Conservation (phyloP, 1,284 basidiomycete species). For the Ceratobasidium theobromae region DNA sequence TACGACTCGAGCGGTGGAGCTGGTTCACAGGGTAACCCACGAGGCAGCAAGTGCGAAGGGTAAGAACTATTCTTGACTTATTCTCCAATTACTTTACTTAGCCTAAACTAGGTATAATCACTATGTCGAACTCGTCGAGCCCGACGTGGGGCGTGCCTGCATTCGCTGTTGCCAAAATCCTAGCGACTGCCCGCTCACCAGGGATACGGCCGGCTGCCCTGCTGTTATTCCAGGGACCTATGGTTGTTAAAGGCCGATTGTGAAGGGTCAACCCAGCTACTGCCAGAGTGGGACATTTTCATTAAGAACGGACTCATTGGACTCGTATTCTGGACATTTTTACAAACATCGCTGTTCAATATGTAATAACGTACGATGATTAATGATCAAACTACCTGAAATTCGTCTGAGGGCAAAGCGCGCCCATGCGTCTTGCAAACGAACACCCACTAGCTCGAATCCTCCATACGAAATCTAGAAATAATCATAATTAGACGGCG, state of each 20-base stretch:
- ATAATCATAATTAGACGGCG: too few species aligned
- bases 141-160: conserved; percentile 38
- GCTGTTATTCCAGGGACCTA: conserved; percentile 36
- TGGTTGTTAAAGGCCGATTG: conserved; percentile 4
- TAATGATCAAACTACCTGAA: background rate
- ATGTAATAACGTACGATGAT: background rate
- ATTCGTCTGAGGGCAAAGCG: background rate
- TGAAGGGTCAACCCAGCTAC: too few species aligned
- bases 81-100: background rate
- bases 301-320: background rate
- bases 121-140: conserved; percentile 43
- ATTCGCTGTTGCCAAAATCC: conserved; percentile 41
- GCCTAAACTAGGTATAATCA: conserved; percentile 35
- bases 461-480: too few species aligned
- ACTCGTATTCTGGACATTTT: background rate
- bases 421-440: background rate
- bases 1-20: conserved; percentile 42
- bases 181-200: conserved; percentile 35
- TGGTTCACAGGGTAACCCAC: conserved; percentile 40
- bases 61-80: background rate
- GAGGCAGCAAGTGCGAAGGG: conserved; percentile 38
- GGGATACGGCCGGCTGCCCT: conserved; percentile 36
- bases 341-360: too few species aligned
- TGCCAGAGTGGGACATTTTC: background rate
- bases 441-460: too few species aligned